Evolutionary conservation across 139 green algal species (phyloP).

Genomic region (Nannochloris sp.): DNA sequence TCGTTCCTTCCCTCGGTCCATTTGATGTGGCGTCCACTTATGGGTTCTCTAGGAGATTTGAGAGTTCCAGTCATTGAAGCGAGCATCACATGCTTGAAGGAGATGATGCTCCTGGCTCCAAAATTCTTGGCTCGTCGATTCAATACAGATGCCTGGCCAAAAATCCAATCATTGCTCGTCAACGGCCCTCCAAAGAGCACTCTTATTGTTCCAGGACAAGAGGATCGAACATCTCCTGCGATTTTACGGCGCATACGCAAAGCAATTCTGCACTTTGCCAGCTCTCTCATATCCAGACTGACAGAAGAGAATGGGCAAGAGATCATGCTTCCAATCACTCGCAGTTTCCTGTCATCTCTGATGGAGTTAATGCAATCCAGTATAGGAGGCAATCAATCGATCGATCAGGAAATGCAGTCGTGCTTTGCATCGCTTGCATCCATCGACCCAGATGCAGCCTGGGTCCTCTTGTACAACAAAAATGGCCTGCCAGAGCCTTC

Average conservation of each 20-base stretch:
- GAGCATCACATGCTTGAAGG: constrained; percentile 10
- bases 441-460: constrained; percentile 54
- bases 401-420: too few relatives aligned
- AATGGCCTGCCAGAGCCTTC: too few relatives aligned
- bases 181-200: constrained; percentile 14
- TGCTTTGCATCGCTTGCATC: too few relatives aligned
- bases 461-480: constrained; percentile 11
- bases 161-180: constrained; percentile 42
- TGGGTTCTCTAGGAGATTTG: constrained; percentile 47
- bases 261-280: constrained; percentile 28
- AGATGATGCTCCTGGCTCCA: constrained; percentile 20
- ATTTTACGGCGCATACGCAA: constrained; percentile 30
- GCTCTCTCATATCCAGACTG: too few relatives aligned
- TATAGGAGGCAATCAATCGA: too few relatives aligned
- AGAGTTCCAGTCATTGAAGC: constrained; percentile 30
- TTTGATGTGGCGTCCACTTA: constrained; percentile 42
- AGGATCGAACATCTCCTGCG: constrained; percentile 24
- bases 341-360: too few relatives aligned
- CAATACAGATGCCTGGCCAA: constrained; percentile 45
- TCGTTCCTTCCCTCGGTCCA: constrained; percentile 62
- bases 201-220: constrained; percentile 18
- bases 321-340: too few relatives aligned
- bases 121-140: constrained; percentile 51
- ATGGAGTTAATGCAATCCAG: too few relatives aligned
- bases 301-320: too few relatives aligned